Percentiles rank a stretch among this genome's conserved stretches.
phyloP scores from a whole-genome alignment of 129 eudicot species.

The Logfia minima region DNA sequence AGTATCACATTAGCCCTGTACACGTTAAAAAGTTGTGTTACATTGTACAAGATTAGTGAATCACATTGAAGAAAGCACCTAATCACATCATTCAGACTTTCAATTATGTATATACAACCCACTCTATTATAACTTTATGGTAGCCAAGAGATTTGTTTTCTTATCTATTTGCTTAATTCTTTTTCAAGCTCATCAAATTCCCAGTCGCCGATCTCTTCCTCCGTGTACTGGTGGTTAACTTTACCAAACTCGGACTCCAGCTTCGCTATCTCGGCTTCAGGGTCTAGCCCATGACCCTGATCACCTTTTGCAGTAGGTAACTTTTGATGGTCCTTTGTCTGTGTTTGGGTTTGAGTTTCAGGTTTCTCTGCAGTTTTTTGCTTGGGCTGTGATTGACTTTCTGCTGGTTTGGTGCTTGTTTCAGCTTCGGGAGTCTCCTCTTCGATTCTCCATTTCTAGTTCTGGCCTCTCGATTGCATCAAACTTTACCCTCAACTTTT shows the following conservation, averaged over 20 bases:
- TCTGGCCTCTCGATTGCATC: constrained; percentile 88
- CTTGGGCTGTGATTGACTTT: constrained; percentile 31
- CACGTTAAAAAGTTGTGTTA: constrained; percentile 23
- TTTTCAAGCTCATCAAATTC: constrained; percentile 94
- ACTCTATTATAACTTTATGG: constrained; percentile 24
- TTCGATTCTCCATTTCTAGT: constrained; percentile 69
- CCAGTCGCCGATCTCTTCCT: constrained; percentile 89
- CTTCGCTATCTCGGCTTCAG: constrained; percentile 75
- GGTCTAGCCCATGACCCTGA: constrained; percentile 54
- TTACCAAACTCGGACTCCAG: constrained; percentile 91
- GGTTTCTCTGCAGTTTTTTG: constrained; percentile 27
- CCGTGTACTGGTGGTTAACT: constrained; percentile 56
- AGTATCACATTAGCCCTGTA: constrained; percentile 90
- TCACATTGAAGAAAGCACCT: constrained; percentile 21
- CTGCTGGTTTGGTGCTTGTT: constrained; percentile 43
- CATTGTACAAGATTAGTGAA: constrained; percentile 34
- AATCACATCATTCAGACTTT: constrained; percentile 28
- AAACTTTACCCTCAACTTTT: constrained; percentile 71
- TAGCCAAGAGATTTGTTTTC: neutral
- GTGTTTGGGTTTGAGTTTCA: constrained; percentile 25
- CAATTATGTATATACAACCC: constrained; percentile 30
- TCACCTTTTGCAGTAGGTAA: constrained; percentile 43
- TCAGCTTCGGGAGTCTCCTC: constrained; percentile 37
- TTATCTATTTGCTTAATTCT: constrained; percentile 53
- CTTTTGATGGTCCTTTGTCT: constrained; percentile 34